phyloP scores from a whole-genome alignment of 306 rosid genomes.

The Psophocarpus tetragonolobus region DNA sequence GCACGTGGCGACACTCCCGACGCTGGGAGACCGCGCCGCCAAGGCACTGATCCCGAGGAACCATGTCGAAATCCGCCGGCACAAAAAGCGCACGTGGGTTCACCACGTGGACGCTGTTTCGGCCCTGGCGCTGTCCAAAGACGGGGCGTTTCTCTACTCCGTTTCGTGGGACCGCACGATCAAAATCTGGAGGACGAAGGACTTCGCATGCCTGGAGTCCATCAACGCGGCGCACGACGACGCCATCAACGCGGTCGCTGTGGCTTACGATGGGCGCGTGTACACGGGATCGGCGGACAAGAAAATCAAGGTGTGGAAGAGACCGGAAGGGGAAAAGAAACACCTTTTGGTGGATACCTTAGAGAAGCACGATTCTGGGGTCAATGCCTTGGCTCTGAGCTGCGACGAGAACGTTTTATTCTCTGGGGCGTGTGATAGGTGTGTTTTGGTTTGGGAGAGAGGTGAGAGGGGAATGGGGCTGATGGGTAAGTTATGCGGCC shows the following conservation, averaged over 20 bases:
- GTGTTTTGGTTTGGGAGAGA: constrained; percentile 81
- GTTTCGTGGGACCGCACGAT: constrained; percentile 93
- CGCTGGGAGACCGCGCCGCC: constrained; percentile 73
- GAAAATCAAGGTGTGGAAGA: constrained; percentile 77
- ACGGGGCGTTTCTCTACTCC: constrained; percentile 66
- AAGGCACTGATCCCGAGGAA: constrained; percentile 63
- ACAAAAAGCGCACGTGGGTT: constrained; percentile 86
- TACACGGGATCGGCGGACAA: constrained; percentile 90
- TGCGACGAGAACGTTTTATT: constrained; percentile 56
- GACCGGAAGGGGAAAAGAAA: constrained; percentile 43
- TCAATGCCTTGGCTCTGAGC: constrained; percentile 79
- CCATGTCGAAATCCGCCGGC: constrained; percentile 78
- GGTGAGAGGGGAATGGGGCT: constrained; percentile 45
- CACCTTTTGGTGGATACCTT: constrained; percentile 51
- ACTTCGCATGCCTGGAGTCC: constrained; percentile 84
- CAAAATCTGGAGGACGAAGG: constrained; percentile 75
- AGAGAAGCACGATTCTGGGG: constrained; percentile 78
- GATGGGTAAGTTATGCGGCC: constrained; percentile 78
- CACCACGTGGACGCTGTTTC: constrained; percentile 91
- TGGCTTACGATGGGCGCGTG: constrained; percentile 55
- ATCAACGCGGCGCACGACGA: constrained; percentile 73
- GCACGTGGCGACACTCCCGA: constrained; percentile 76
- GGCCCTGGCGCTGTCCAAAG: constrained; percentile 68
- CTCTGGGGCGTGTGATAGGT: constrained; percentile 86
- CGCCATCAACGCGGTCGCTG: constrained; percentile 77